These are phyloP conservation scores for Thelephora aurantiotincta DNA, from an alignment of 768 basidiomycete species.

Conservation along the genomic window DNA sequence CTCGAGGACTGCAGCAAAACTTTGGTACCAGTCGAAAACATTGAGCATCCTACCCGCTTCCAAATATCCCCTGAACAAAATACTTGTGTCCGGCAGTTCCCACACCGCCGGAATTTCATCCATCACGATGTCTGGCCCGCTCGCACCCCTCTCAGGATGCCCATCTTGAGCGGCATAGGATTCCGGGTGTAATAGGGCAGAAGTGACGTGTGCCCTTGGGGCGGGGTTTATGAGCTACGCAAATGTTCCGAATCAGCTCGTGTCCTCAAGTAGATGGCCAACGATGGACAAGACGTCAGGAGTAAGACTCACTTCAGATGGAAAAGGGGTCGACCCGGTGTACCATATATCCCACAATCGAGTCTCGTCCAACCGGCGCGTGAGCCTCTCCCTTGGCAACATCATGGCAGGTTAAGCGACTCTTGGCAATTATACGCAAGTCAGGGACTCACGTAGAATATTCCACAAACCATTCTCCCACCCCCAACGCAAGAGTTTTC, in stretches of 20 bases:
- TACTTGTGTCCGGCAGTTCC: conserved; percentile 59
- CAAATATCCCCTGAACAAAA: conserved; percentile 63
- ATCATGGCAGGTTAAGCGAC: conserved; percentile 1
- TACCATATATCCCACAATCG: conserved; percentile 65
- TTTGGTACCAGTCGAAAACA: conserved; percentile 79
- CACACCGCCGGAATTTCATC: conserved; percentile 20
- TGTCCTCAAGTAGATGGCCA: background rate
- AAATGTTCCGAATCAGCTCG: background rate
- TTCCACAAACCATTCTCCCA: conserved; percentile 36
- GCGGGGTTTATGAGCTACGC: conserved; percentile 57
- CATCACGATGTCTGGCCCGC: conserved; percentile 8
- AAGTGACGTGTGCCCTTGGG: conserved; percentile 41
- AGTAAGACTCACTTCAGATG: conserved; percentile 38
- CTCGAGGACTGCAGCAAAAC: conserved; percentile 57
- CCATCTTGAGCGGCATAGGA: conserved; percentile 22
- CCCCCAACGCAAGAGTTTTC: conserved; percentile 9
- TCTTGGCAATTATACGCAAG: background rate
- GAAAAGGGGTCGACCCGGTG: conserved; percentile 48
- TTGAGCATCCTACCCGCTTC: conserved; percentile 77
- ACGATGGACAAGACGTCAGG: background rate
- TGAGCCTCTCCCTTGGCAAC: conserved; percentile 23
- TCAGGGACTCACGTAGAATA: conserved; percentile 32
- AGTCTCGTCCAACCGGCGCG: conserved; percentile 30
- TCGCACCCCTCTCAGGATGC: background rate
- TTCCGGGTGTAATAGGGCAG: conserved; percentile 46